Evolutionary conservation across 306 rosid species (phyloP).

Genomic region (Gastrolobium villosum): DNA sequence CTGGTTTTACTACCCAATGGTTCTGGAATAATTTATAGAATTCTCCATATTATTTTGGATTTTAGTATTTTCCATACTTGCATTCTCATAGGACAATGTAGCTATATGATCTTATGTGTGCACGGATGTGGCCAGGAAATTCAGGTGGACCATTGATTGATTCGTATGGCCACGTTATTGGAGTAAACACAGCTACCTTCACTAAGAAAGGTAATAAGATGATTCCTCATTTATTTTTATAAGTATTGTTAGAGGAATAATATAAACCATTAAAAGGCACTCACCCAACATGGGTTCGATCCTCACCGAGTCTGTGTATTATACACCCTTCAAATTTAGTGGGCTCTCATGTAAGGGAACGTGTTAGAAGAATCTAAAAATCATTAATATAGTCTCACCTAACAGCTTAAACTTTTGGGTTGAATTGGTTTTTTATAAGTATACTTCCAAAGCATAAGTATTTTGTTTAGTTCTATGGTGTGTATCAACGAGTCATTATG

Average conservation of each 20-base stretch:
- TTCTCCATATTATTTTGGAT: slow-evolving; percentile 10
- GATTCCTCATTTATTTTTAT: slow-evolving; percentile 14
- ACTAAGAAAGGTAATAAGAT: slow-evolving; percentile 76
- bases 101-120: slow-evolving; percentile 9
- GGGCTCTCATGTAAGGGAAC: no score
- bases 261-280: no score
- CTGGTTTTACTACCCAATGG: not conserved
- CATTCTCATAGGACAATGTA: not conserved
- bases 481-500: slow-evolving; percentile 1
- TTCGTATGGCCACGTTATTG: slow-evolving; percentile 84
- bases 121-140: slow-evolving; percentile 68
- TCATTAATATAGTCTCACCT: no score
- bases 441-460: not conserved
- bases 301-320: no score
- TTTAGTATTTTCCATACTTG: not conserved
- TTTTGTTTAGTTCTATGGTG: not conserved
- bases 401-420: no score
- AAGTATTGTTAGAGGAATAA: no score
- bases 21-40: not conserved
- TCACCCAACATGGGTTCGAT: no score
- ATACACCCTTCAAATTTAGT: no score
- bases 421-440: not conserved
- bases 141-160: slow-evolving; percentile 94
- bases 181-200: slow-evolving; percentile 95
- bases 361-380: no score